Percentiles rank a stretch among this genome's conserved stretches.
Evolutionary conservation across 495 filamentous ascomycete species (phyloP).

Genomic region (Annulohypoxylon moriforme): DNA sequence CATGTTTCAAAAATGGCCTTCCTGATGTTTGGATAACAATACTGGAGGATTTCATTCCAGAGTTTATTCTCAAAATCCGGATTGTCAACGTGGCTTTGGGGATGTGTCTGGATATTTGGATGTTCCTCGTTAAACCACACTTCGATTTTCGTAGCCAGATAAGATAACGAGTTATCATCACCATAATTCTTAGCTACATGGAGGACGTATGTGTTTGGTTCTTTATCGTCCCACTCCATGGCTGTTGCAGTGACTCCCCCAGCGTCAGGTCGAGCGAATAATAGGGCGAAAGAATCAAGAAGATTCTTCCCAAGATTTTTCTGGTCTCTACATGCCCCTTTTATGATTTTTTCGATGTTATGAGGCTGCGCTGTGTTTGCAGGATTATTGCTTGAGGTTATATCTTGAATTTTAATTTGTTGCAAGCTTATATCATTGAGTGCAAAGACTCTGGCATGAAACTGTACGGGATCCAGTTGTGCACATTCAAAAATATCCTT

Average conservation of each 20-base stretch:
- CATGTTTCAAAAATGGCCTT: background rate
- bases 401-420: background rate
- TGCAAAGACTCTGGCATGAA: conserved; percentile 1
- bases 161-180: background rate
- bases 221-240: conserved; percentile 1
- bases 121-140: conserved; percentile 10
- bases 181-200: conserved; percentile 1
- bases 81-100: background rate
- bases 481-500: background rate
- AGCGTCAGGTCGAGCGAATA: conserved; percentile 4
- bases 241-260: conserved; percentile 23
- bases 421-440: background rate
- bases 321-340: background rate
- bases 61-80: background rate
- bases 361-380: background rate
- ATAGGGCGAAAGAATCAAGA: conserved; percentile 33
- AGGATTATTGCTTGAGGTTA: background rate
- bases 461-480: background rate
- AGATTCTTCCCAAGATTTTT: conserved; percentile 11
- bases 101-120: too few relatives aligned
- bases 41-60: background rate
- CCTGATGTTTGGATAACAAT: conserved; percentile 1
- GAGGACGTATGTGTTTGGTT: background rate
- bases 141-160: background rate
- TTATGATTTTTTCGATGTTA: background rate